Base-by-base conservation (phyloP, 345 rosid species). In the Bruguiera parviflora region DNA sequence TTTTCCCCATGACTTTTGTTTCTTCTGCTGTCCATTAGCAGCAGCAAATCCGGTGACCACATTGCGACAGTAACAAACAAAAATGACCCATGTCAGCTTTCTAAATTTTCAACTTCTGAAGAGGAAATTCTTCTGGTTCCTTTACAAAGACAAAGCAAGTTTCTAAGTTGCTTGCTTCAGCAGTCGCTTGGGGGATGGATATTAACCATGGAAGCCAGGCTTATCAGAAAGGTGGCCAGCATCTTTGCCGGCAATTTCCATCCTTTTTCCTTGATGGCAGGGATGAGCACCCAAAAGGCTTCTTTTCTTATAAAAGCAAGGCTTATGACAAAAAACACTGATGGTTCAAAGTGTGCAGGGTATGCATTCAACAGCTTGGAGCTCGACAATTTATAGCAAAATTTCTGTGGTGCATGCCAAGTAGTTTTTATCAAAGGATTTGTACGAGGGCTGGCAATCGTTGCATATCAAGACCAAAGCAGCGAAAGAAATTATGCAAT, bases 31-130 rank as follows among this genome's bases (percentile, higher is more conserved):
- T 78, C 59, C 77, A 57, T 63, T 51, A n/a, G n/a, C 77, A 22
- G 73, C 85, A 0, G 85, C 80, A 19, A 79, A 82, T 20, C 82
- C 85, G 0, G 73, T 63, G 16, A 58, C 31, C 18, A 69, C 77
- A 39, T 73, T 66, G 63, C 43, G 67, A 58, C 73, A 82, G 62
- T 60, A 19, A 13, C 61, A 2, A 82, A 78, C 60, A 82, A 31
- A 58, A 82, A 82, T 21, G 82, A 75, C 27, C 18, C 21, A 62
- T 82, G 62, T 77, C 76, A 79, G 27, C 37, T 20, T 18, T 67
- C 72, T 21, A 82, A 32, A 53, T 73, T 74, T 18, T 66, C 67
- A 21, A 70, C n/a, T 11, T 3, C 64, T 21, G 39, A 69, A 68
- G 5, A 61, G 32, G 21, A 20, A 37, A 37, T 67, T 58, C 21